A percentile compares a stretch with the other conserved stretches of the same genome.
phyloP scores from a whole-genome alignment of 2,329 filamentous ascomycete species.

The Colletotrichum ledebouriae region DNA sequence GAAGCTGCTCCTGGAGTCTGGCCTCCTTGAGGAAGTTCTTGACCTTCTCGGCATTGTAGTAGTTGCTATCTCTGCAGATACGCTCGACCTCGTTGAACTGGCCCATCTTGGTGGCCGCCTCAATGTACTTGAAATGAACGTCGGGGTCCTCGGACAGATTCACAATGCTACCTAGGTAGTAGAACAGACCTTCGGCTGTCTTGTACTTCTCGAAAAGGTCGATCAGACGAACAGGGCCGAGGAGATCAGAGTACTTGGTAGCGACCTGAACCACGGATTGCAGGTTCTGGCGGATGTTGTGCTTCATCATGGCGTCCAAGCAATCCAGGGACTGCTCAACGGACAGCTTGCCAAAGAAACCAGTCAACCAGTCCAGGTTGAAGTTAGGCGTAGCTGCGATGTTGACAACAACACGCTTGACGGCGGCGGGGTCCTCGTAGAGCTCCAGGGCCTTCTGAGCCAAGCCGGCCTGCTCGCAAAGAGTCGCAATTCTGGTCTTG shows the following conservation, averaged over 20 bases:
- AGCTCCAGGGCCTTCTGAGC: slow-evolving; percentile 91
- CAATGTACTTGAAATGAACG: slow-evolving; percentile 99
- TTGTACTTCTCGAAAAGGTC: slow-evolving; percentile 98
- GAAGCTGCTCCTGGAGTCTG: slow-evolving; percentile 89
- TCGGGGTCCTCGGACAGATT: slow-evolving; percentile 96
- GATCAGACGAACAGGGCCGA: slow-evolving; percentile 89
- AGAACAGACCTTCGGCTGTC: slow-evolving; percentile 96
- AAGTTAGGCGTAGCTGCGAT: slow-evolving; percentile 87
- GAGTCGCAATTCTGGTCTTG: slow-evolving; percentile 85
- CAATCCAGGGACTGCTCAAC: slow-evolving; percentile 96
- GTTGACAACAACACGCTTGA: slow-evolving; percentile 92
- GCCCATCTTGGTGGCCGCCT: slow-evolving; percentile 92
- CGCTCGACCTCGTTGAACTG: slow-evolving; percentile 97
- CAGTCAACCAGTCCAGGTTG: slow-evolving; percentile 90
- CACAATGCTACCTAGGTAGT: slow-evolving; percentile 97
- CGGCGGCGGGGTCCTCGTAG: slow-evolving; percentile 88
- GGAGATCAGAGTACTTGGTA: slow-evolving; percentile 96
- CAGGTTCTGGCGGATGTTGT: slow-evolving; percentile 96
- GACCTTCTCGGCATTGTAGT: slow-evolving; percentile 93
- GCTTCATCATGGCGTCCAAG: slow-evolving; percentile 94
- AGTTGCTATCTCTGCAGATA: slow-evolving; percentile 93
- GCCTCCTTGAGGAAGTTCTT: slow-evolving; percentile 99
- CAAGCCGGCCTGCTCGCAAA: slow-evolving; percentile 94
- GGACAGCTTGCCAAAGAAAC: slow-evolving; percentile 93
- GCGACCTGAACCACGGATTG: slow-evolving; percentile 95